A percentile compares a stretch with the other conserved stretches of the same genome.
Evolutionary conservation across 768 basidiomycete species (phyloP).

Genomic region (Pisolithus microcarpus): DNA sequence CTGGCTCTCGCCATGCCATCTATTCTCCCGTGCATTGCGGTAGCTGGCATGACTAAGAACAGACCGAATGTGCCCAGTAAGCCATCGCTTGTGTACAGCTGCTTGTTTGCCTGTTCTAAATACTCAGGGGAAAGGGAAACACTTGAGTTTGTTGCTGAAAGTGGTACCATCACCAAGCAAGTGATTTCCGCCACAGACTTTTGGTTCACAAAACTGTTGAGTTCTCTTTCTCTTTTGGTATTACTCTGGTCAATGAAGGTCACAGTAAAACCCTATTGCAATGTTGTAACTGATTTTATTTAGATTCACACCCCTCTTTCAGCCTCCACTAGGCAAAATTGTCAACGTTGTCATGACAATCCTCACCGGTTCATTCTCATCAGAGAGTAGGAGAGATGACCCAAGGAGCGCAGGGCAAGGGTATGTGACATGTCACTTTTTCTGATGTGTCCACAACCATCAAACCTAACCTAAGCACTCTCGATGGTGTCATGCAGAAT

Average conservation of each 20-base stretch:
- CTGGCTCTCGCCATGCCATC: conserved; percentile 77
- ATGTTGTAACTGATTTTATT: not conserved
- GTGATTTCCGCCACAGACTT: conserved; percentile 69
- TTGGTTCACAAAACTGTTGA: conserved; percentile 18
- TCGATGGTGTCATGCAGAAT: conserved; percentile 72
- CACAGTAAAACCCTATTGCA: conserved; percentile 34
- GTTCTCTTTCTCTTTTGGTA: conserved; percentile 78
- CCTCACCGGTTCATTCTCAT: conserved; percentile 85
- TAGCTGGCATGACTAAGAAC: conserved; percentile 69
- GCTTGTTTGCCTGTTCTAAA: not conserved
- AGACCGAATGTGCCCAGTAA: conserved; percentile 58
- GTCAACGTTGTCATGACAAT: conserved; percentile 82
- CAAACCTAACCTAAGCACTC: too few species aligned
- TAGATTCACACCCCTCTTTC: conserved; percentile 1
- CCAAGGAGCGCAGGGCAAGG: conserved; percentile 76
- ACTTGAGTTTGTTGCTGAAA: conserved; percentile 67
- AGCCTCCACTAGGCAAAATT: conserved; percentile 64
- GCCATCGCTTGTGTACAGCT: conserved; percentile 20
- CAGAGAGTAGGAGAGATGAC: conserved; percentile 55
- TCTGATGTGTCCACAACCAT: conserved; percentile 35
- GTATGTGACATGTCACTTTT: not conserved
- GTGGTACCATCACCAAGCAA: conserved; percentile 84
- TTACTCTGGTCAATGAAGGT: conserved; percentile 65
- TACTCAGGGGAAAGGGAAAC: conserved; percentile 36
- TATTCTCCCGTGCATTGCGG: conserved; percentile 76